Evolutionary conservation across 331 rosid species (phyloP), one percentile per base, ranked within the genome.

Genomic region (Acacia concinna): DNA sequence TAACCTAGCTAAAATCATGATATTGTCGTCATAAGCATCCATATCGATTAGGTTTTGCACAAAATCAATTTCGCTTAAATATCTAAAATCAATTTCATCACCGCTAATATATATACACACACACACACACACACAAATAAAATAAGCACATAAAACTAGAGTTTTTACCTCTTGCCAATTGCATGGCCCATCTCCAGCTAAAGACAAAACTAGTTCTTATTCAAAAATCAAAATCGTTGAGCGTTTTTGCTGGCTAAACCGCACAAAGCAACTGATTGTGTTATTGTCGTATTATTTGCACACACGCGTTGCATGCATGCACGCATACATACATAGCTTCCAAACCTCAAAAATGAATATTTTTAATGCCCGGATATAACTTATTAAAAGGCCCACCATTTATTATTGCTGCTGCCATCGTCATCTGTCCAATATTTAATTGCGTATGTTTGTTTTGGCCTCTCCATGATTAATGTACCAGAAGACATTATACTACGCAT

Each of bases 151-250:
- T 21, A 64, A 64, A 63, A 63, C 27, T 38, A 67, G 25, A 56
- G 17, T 8, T 30, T 35, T 30, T 57, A 41, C 59, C 81, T 68
- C 72, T 35, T 76, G 51, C 60, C 70, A 59, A 57, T 35, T 47
- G 81, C 81, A 76, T 81, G 62, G 40, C 59, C 78, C 81, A 69
- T 81, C 67, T 57, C 73, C 15, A 35, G 57, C 46, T 12, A 40
- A 56, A 11, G 47, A 62, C 63, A 4, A 54, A 66, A 54, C 56
- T 69, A 25, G 21, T 49, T 40, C 47, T 12, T 25, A 65, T n/a
- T 59, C 27, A 4, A 59, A 59, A 25, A 59, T 59, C 28, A 21
- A 25, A 66, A 81, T 32, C 52, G 0, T 28, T 47, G 8, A 41
- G 21, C 43, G 21, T 12, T 68, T 35, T 68, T 63, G 68, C 23